Percentiles rank a stretch among this genome's conserved stretches.
These are phyloP conservation scores for Penicillium crustosum DNA, from an alignment of 2,329 filamentous ascomycete species.

Conservation along the genomic window DNA sequence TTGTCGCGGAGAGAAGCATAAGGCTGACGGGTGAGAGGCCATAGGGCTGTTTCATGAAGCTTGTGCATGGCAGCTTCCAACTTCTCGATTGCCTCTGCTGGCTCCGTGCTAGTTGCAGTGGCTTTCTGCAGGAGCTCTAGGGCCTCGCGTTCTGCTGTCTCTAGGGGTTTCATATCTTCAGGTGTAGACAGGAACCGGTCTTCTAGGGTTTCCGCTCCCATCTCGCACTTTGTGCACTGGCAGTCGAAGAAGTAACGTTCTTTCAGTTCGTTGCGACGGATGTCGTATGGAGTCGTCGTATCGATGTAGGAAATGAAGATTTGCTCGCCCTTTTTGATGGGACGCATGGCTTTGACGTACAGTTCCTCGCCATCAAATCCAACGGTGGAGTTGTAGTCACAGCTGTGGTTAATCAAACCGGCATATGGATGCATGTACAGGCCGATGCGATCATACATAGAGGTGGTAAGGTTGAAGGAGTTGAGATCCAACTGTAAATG, in stretches of 20 bases:
- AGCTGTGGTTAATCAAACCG: slow-evolving; percentile 61
- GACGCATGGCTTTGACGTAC: slow-evolving; percentile 52
- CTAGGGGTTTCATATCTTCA: slow-evolving; percentile 14
- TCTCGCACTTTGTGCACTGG: slow-evolving; percentile 53
- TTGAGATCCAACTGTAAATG: slow-evolving; percentile 55
- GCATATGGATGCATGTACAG: slow-evolving; percentile 58
- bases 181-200: slow-evolving; percentile 18
- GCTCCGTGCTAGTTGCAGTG: slow-evolving; percentile 14
- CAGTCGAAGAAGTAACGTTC: slow-evolving; percentile 61
- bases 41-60: slow-evolving; percentile 43
- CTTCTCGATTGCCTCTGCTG: slow-evolving; percentile 33
- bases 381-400: slow-evolving; percentile 59
- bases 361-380: slow-evolving; percentile 56
- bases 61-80: slow-evolving; percentile 43
- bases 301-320: slow-evolving; percentile 64
- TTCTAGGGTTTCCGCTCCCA: slow-evolving; percentile 21
- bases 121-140: slow-evolving; percentile 27
- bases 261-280: slow-evolving; percentile 54
- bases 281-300: slow-evolving; percentile 50
- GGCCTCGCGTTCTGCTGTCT: slow-evolving; percentile 25
- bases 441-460: slow-evolving; percentile 58
- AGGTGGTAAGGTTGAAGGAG: slow-evolving; percentile 57
- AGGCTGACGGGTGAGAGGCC: slow-evolving; percentile 55
- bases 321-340: slow-evolving; percentile 57
- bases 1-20: slow-evolving; percentile 55